phyloP scores from a whole-genome alignment of 169 alveolate genomes.

The Babesia gibsoni region DNA sequence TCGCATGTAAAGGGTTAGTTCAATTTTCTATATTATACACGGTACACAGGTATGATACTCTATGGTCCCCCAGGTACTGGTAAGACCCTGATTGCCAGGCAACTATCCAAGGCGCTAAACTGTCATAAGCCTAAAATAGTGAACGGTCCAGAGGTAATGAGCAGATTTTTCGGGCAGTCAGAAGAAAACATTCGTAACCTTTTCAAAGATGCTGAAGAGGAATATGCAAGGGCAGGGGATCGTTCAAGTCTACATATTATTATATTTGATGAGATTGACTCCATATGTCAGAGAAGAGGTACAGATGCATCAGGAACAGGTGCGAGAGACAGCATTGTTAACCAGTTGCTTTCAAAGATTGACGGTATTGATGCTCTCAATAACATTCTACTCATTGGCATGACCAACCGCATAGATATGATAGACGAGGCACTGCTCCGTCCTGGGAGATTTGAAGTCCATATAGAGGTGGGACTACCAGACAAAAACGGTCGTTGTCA shows the following conservation, averaged over 20 bases:
- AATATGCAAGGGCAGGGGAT: slow-evolving; percentile 89
- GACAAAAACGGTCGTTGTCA: slow-evolving; percentile 95
- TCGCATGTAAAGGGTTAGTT: slow-evolving; percentile 92
- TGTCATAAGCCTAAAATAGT: slow-evolving; percentile 94
- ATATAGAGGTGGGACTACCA: slow-evolving; percentile 97
- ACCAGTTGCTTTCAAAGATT: slow-evolving; percentile 96
- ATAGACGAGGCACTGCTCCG: slow-evolving; percentile 98
- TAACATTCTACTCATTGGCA: slow-evolving; percentile 95
- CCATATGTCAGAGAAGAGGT: slow-evolving; percentile 98
- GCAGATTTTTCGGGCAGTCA: slow-evolving; percentile 97
- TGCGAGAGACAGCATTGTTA: slow-evolving; percentile 97
- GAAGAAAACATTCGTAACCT: slow-evolving; percentile 97
- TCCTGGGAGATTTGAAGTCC: slow-evolving; percentile 99
- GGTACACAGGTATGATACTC: slow-evolving; percentile 86
- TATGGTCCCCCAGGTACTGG: slow-evolving; percentile 99
- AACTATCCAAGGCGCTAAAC: slow-evolving; percentile 93
- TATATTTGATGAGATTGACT: slow-evolving; percentile 98
- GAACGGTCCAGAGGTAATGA: slow-evolving; percentile 89
- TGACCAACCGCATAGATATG: slow-evolving; percentile 98
- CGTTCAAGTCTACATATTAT: slow-evolving; percentile 95
- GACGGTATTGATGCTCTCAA: slow-evolving; percentile 98
- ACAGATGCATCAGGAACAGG: slow-evolving; percentile 84
- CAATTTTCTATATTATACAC: not conserved
- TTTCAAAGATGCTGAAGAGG: slow-evolving; percentile 97
- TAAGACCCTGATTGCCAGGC: slow-evolving; percentile 99